A percentile compares a stretch with the other conserved stretches of the same genome.
These are phyloP conservation scores for Stachybotrys chlorohalonatus DNA, from an alignment of 2,329 filamentous ascomycete species.

Conservation along the genomic window DNA sequence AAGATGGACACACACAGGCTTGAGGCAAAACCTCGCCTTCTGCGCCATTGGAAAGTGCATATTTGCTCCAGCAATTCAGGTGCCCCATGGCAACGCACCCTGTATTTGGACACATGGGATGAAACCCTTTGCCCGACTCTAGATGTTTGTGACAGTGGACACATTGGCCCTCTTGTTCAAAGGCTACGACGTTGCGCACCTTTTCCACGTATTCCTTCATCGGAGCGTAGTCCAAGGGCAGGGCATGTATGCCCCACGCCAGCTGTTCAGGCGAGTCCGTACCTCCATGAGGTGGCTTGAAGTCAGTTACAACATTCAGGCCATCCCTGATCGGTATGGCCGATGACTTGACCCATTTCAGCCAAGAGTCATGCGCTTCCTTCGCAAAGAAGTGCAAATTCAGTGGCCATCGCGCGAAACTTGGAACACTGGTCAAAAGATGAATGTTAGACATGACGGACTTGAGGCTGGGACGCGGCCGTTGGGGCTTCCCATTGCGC, in stretches of 20 bases:
- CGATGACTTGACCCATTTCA: constrained; percentile 41
- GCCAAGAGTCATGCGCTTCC: constrained; percentile 64
- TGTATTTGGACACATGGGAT: constrained; percentile 45
- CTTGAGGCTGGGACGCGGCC: constrained; percentile 50
- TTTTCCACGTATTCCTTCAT: constrained; percentile 47
- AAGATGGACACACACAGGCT: constrained; percentile 62
- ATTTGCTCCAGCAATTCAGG: constrained; percentile 48
- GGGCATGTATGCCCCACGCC: constrained; percentile 39
- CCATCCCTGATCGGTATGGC: constrained; percentile 35
- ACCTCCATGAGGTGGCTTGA: constrained; percentile 19
- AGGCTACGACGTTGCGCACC: constrained; percentile 41
- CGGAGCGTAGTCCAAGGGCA: constrained; percentile 46
- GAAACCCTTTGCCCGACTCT: constrained; percentile 38
- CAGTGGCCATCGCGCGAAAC: constrained; percentile 78
- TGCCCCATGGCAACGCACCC: constrained; percentile 50
- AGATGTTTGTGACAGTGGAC: constrained; percentile 41
- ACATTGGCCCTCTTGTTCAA: constrained; percentile 47
- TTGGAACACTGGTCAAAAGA: constrained; percentile 66
- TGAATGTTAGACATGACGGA: constrained; percentile 74
- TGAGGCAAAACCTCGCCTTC: constrained; percentile 52
- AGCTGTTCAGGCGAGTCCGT: constrained; percentile 5
- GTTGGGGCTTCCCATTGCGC: constrained; percentile 43
- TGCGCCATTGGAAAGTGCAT: constrained; percentile 32
- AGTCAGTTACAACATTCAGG: constrained; percentile 50
- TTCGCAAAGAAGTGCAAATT: constrained; percentile 67